Evolutionary conservation across 495 filamentous ascomycete species (phyloP), one percentile per base, ranked within the genome.

Genomic region (Xylaria curta): DNA sequence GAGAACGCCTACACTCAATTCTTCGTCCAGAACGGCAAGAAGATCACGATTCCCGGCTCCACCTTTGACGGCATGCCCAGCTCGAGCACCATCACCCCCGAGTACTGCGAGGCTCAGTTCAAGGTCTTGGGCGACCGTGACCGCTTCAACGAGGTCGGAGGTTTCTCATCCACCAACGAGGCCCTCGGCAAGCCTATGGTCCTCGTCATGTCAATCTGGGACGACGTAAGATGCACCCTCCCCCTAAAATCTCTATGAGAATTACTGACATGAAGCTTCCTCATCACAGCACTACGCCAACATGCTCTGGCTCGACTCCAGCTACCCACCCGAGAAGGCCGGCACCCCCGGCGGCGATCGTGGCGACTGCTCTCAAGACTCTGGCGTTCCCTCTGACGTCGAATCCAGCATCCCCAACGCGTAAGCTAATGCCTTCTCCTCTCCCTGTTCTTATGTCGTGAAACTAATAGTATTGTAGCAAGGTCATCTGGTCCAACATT

Each of bases 221-320:
- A 93, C 78, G 92, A 94, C 83, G 79, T 81, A 73, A 74, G 79
- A 72, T 8, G 36, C 36, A 66, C 42, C 1, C 36, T 8, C 36
- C 6, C 38, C 53, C 7, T 10, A 13, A 17, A 69, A 9, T 61
- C 26, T 26, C 56, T 3, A 31, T 31, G 28, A 31, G 3, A 31
- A 6, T 36, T 69, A n/a, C 66, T 69, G 28, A 69, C 28, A 7
- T 36, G 28, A 64, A 26, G 24, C 10, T n/a, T n/a, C 4, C 8
- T 10, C 13, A 36, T 28, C 19, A 56, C 46, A 81, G 78, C 88
- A 94, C 82, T 82, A 85, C 78, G 82, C 86, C 82, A 87, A 93
- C 84, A 95, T 95, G 93, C 86, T 92, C 74, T 95, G 93, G 93
- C 89, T 96, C 76, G 93, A 95, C 85, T 89, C 89, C 78, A 87